phyloP scores from a whole-genome alignment of 768 basidiomycete genomes.

The Tephrocybe sp. region DNA sequence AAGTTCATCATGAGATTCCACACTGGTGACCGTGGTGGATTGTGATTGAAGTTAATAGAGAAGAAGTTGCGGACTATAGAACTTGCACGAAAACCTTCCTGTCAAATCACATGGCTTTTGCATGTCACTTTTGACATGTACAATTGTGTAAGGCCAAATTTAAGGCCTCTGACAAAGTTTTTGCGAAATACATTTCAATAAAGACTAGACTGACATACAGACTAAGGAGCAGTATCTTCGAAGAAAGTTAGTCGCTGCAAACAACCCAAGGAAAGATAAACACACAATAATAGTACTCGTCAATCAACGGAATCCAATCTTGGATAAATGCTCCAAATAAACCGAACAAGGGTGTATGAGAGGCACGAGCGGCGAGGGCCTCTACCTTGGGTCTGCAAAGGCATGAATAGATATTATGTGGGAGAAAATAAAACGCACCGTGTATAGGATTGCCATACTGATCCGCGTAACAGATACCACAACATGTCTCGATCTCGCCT shows the following conservation, averaged over 20 bases:
- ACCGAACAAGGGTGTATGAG: conserved; percentile 61
- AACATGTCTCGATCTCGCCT: conserved; percentile 77
- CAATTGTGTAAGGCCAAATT: background rate
- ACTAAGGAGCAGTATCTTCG: conserved; percentile 42
- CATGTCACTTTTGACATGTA: conserved; percentile 2
- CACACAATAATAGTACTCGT: conserved; percentile 91
- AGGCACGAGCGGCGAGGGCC: conserved; percentile 52
- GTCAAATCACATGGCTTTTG: conserved; percentile 13
- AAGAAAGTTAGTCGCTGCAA: background rate
- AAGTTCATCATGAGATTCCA: conserved; percentile 19
- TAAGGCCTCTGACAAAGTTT: background rate
- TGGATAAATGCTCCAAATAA: conserved; percentile 66
- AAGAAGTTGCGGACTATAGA: conserved; percentile 5
- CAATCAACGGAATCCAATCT: conserved; percentile 87
- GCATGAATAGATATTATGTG: conserved; percentile 6
- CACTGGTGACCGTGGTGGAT: conserved; percentile 22
- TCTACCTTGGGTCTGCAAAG: conserved; percentile 72
- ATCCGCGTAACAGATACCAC: conserved; percentile 84
- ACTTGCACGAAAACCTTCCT: background rate
- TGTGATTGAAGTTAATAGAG: background rate
- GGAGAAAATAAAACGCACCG: conserved; percentile 39
- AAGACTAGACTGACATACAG: conserved; percentile 5
- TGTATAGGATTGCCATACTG: conserved; percentile 81
- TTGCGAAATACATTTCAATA: conserved; percentile 14
- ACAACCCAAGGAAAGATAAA: conserved; percentile 8